Conservation (phyloP, 257 asterid genomes). For the Solanum ossicruentum region DNA sequence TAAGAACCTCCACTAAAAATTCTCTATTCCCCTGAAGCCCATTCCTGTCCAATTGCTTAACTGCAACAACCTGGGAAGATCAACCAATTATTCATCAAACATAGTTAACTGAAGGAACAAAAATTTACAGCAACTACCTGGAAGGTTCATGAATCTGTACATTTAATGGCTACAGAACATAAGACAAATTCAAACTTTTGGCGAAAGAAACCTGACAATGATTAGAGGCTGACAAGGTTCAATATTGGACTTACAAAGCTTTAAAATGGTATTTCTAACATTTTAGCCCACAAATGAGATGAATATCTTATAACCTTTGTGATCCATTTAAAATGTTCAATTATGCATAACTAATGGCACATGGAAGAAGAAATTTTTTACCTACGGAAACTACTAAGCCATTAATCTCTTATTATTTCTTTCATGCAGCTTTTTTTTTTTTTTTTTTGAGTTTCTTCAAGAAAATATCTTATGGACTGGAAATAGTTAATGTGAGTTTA, state of each 20-base stretch:
- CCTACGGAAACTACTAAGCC: background rate
- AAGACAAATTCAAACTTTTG: background rate
- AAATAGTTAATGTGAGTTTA: background rate
- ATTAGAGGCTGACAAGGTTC: background rate
- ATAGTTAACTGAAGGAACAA: background rate
- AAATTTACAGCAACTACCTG: background rate
- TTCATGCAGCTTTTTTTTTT: background rate
- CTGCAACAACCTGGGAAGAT: slow-evolving; percentile 69
- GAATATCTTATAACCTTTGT: background rate
- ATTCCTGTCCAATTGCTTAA: slow-evolving; percentile 91
- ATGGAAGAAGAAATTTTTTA: background rate
- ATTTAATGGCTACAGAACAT: background rate
- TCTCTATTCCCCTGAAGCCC: slow-evolving; percentile 99
- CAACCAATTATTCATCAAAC: background rate
- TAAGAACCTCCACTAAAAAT: slow-evolving; percentile 91
- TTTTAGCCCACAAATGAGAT: background rate
- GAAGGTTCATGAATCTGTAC: background rate
- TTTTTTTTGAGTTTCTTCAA: background rate
- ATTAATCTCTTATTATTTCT: background rate
- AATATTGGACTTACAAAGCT: background rate
- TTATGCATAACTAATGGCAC: background rate
- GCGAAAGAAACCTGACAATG: background rate
- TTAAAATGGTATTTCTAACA: background rate
- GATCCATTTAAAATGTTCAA: background rate
- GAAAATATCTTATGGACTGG: background rate